Base-by-base conservation (phyloP, 441 rosid genomes). In the Adansonia rubrostipa region DNA sequence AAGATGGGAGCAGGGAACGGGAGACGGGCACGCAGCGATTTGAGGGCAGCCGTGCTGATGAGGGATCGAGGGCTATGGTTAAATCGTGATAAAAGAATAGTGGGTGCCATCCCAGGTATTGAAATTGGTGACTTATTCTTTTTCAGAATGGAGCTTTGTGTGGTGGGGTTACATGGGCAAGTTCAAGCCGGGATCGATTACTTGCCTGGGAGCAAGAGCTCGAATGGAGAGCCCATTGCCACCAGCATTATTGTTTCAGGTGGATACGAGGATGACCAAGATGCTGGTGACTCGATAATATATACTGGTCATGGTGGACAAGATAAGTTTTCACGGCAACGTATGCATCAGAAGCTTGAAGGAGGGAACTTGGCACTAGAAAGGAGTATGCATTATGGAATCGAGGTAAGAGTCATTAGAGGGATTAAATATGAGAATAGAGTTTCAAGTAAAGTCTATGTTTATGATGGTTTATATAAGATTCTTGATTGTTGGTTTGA, bases 231-330 rank as follows among this genome's bases (percentile, higher is more conserved):
- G 85, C 94, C 97, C 0, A 89, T 96, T 15, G 99, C 97, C 0
- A 94, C 97, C 0, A 91, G 97, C 62, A 84, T 92, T 48, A 84
- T 96, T 7, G 93, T 91, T 76, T 94, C 98, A 0, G 97, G 97
- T 20, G 96, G 97, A 6, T 96, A 94, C 4, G 98, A 94, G 87
- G 97, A 94, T 15, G 98, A 94, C 36, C 92, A 90, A 80, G 99
- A 96, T 53, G 77, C 83, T 5, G 97, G 97, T 1, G 92, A 94
- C 63, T 82, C 84, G 56, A 50, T 96, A 24, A 74, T 89, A 10
- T 96, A 96, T 77, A 87, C 97, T 0, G 97, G 99, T 13, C 97
- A 92, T 19, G 99, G 97, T 28, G 98, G 97, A 28, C 97, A 94
- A 76, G 97, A 91, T 56, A 94, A 85, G 73, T 73, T 82, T 15